Evolutionary conservation across 805 yeast genomes (phyloP), one percentile per base, ranked within the genome.

Genomic region (Candida coquimbonensis): DNA sequence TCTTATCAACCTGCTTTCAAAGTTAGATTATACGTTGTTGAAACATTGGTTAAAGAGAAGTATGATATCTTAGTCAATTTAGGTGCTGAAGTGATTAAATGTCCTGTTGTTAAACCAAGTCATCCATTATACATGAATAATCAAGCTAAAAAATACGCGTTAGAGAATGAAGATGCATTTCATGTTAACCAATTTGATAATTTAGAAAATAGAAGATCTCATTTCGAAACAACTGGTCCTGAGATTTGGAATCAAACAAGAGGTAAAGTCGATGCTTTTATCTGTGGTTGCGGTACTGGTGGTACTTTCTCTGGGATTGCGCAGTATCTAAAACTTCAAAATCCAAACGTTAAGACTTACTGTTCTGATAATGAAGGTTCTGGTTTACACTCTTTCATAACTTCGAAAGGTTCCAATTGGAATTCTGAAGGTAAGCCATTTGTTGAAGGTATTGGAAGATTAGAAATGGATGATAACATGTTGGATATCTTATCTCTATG

Each of bases 121-220:
- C 86, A 90, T 3, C 65, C 68, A 12, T 61, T 57, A n/a, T 68
- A 77, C 40, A 61, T 55, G 33, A 51, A 51, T 40, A 55, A 63
- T 35, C 53, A 44, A 29, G 62, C 57, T 7, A 49, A 42, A 3
- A 39, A 53, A 27, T 74, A 74, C 52, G 52, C 63, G 1, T 43
- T 60, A 7, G 72, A 69, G 42, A 45, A 56, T 1, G 54, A 73
- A 9, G 71, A 69, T 38, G 87, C 88, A 1, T 68, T 83, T 0
- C 87, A 84, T 64, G 88, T 90, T 5, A 83, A 87, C 61, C 95
- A 87, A 59, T 87, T 87, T 64, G 95, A 84, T 54, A 87, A 81
- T 57, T 81, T 78, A 46, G 75, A 72, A 49, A 87, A 87, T 57
- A 85, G 93, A 90, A 63, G 72, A 42, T 69, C 79, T 2, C 95